These are phyloP conservation scores for Ophiostoma fasciatum DNA, from an alignment of 2,329 filamentous ascomycete genomes.

Conservation along the genomic window DNA sequence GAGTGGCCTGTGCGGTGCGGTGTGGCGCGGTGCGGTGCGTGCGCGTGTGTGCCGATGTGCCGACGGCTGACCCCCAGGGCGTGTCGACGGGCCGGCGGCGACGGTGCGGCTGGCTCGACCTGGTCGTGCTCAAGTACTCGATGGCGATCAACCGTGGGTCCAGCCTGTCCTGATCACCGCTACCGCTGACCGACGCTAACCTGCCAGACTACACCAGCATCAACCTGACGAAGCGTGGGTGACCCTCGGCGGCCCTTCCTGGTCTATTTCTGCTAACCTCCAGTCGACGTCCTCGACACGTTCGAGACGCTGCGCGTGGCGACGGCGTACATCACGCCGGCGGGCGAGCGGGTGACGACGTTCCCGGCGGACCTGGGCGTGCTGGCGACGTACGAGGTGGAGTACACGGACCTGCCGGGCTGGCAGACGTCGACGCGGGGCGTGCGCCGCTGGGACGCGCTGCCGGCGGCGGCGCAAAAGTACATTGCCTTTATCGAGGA, in stretches of 20 bases:
- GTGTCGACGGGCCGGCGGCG: constrained; percentile 39
- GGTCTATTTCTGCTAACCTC: constrained; percentile 25
- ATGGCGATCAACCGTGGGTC: constrained; percentile 10
- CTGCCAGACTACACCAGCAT: constrained; percentile 43
- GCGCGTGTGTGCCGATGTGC: too few species aligned
- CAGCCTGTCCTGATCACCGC: too few species aligned
- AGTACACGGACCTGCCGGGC: constrained; percentile 53
- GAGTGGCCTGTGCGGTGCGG: neutral
- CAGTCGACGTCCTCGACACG: constrained; percentile 56
- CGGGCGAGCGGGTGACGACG: constrained; percentile 34
- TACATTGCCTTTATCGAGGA: constrained; percentile 54
- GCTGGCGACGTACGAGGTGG: constrained; percentile 44
- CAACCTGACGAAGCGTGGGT: constrained; percentile 36
- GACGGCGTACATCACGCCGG: constrained; percentile 47
- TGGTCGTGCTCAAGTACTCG: constrained; percentile 54
- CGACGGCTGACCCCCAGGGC: constrained; percentile 7
- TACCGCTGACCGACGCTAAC: too few species aligned
- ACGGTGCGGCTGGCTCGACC: constrained; percentile 44
- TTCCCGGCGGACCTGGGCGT: constrained; percentile 47
- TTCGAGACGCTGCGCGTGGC: constrained; percentile 64
- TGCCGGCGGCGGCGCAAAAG: constrained; percentile 47
- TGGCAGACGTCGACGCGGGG: constrained; percentile 53
- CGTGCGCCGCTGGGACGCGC: constrained; percentile 42
- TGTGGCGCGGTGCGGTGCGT: too few species aligned
- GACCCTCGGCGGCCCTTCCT: constrained; percentile 1